These are phyloP conservation scores for Angophora floribunda DNA, from an alignment of 345 rosid species.

Conservation along the genomic window DNA sequence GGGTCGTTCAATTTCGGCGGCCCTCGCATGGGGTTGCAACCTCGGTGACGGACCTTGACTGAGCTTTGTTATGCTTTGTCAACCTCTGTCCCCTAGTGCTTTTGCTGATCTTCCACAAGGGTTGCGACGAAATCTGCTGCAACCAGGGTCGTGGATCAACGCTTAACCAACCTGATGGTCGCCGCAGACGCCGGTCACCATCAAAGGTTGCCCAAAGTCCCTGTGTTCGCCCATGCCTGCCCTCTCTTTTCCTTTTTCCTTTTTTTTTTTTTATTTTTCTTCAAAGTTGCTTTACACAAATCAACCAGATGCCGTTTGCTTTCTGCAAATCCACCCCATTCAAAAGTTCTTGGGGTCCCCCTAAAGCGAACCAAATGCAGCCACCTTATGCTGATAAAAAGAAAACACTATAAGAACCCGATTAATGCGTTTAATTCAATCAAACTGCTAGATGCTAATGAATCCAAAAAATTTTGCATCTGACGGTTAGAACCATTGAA, in stretches of 20 bases:
- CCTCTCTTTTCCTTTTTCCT: background rate
- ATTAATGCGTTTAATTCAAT: background rate
- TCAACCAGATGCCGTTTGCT: background rate
- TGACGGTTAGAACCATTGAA: background rate
- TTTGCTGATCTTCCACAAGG: background rate
- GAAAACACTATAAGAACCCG: background rate
- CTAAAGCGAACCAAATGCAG: background rate
- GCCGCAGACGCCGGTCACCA: too few relatives aligned
- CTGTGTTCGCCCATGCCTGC: background rate
- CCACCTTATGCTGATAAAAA: background rate
- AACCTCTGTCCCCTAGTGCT: background rate
- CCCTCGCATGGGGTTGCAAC: background rate
- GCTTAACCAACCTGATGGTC: background rate
- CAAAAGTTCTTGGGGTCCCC: background rate
- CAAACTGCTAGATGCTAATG: background rate
- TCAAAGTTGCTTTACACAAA: background rate
- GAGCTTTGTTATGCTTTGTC: background rate
- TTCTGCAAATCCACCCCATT: background rate
- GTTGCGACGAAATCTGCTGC: background rate
- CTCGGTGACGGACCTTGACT: background rate
- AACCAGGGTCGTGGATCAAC: background rate
- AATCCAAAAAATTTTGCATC: background rate
- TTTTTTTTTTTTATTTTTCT: background rate
- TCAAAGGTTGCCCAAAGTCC: background rate
- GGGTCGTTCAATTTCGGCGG: background rate